phyloP scores from a whole-genome alignment of 495 filamentous ascomycete genomes.

The Penicillium coprophilum region DNA sequence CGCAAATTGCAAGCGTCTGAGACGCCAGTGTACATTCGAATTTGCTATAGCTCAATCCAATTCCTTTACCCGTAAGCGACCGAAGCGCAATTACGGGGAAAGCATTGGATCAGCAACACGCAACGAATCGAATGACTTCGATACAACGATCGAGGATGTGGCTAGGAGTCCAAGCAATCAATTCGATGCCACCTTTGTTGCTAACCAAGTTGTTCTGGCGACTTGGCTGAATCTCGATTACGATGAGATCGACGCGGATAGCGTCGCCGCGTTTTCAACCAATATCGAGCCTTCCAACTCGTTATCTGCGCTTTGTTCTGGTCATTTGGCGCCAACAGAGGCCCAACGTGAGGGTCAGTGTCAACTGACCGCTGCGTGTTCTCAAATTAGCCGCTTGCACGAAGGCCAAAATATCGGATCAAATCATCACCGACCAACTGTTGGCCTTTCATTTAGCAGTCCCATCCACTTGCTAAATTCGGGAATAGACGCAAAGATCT shows the following conservation, averaged over 20 bases:
- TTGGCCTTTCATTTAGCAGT: conserved; percentile 15
- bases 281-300: neutral
- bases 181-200: neutral
- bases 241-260: neutral
- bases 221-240: conserved; percentile 21
- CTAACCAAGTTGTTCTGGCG: conserved; percentile 3
- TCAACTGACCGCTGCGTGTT: neutral
- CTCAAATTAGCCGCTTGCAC: neutral
- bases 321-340: neutral
- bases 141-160: neutral
- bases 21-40: conserved; percentile 27
- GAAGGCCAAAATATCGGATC: neutral
- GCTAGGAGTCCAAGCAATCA: neutral
- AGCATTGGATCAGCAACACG: neutral
- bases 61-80: conserved; percentile 1
- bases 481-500: conserved; percentile 20
- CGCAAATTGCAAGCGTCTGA: conserved; percentile 23
- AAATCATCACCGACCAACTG: neutral
- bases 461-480: conserved; percentile 29
- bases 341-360: too few relatives aligned
- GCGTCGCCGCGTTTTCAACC: neutral
- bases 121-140: neutral
- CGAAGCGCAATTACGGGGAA: neutral
- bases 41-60: conserved; percentile 19
- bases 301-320: neutral